phyloP scores from a whole-genome alignment of 208 protist species.

The Trypanosoma conorhini region DNA sequence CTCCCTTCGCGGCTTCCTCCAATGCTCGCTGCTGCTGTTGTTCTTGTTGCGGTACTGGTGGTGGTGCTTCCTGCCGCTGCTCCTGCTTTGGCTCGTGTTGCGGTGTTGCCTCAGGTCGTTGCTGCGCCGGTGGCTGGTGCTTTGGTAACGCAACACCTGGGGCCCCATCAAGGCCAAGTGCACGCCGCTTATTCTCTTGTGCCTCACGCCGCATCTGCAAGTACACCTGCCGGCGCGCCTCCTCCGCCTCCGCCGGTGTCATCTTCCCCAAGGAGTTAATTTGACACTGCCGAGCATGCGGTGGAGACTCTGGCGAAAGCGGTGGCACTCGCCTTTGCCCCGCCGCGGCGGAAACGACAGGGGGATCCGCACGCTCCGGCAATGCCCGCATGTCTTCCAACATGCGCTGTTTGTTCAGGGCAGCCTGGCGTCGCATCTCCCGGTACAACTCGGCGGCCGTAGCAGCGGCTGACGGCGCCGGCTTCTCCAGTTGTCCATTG shows the following conservation, averaged over 20 bases:
- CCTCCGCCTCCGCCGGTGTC: constrained; percentile 54
- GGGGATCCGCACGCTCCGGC: constrained; percentile 9
- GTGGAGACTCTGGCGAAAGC: neutral
- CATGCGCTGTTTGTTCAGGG: constrained; percentile 73
- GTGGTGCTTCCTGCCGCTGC: neutral
- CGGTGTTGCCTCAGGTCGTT: neutral
- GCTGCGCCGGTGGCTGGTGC: neutral
- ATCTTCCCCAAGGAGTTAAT: constrained; percentile 53
- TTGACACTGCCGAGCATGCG: constrained; percentile 24
- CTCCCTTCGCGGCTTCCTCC: neutral
- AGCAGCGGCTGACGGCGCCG: constrained; percentile 8
- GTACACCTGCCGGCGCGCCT: constrained; percentile 70
- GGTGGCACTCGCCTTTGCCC: neutral
- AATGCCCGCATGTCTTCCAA: constrained; percentile 32
- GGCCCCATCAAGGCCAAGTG: constrained; percentile 42
- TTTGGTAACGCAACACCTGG: constrained; percentile 1
- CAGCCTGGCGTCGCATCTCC: constrained; percentile 81
- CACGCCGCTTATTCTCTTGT: constrained; percentile 77
- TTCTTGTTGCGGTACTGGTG: neutral
- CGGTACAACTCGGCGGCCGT: constrained; percentile 63
- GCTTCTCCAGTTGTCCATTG: constrained; percentile 8
- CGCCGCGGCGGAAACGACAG: neutral
- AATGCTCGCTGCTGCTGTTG: neutral
- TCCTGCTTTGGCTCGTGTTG: neutral
- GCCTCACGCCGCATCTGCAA: constrained; percentile 91